A percentile compares a stretch with the other conserved stretches of the same genome.
phyloP scores from a whole-genome alignment of 768 basidiomycete species.

The Boletus edulis region DNA sequence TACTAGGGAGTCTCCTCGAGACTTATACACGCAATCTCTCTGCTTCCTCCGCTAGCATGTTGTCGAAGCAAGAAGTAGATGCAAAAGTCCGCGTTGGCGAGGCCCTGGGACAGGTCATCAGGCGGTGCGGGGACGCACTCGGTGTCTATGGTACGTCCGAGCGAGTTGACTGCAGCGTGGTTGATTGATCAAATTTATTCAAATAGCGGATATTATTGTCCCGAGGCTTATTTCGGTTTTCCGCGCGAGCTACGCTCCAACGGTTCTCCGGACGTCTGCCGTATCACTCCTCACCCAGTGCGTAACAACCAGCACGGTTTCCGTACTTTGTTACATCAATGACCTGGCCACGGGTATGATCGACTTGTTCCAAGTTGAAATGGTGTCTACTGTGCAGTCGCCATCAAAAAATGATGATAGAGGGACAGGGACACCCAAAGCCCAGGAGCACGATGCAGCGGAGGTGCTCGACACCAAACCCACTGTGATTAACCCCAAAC shows the following conservation, averaged over 20 bases:
- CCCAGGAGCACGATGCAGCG: conserved; percentile 7
- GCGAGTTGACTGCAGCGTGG: background rate
- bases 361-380: conserved; percentile 73
- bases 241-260: conserved; percentile 60
- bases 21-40: conserved; percentile 61
- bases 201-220: conserved; percentile 63
- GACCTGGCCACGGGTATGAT: conserved; percentile 68
- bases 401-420: conserved; percentile 17
- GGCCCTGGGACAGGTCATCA: conserved; percentile 75
- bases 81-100: conserved; percentile 77
- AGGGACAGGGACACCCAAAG: background rate
- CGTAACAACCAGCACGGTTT: conserved; percentile 58
- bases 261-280: conserved; percentile 66
- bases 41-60: conserved; percentile 30
- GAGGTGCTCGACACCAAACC: conserved; percentile 53
- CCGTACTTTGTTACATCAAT: conserved; percentile 58
- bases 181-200: conserved; percentile 1
- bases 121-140: conserved; percentile 67
- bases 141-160: conserved; percentile 59
- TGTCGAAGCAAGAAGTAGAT: conserved; percentile 68
- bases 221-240: conserved; percentile 69
- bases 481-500: conserved; percentile 53
- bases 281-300: conserved; percentile 73
- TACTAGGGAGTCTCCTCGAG: conserved; percentile 62
- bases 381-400: conserved; percentile 27